Percentiles rank a stretch among this genome's conserved stretches.
These are phyloP conservation scores for Calamus simplicifolius DNA, from an alignment of 176 grass and related monocot species.

Conservation along the genomic window DNA sequence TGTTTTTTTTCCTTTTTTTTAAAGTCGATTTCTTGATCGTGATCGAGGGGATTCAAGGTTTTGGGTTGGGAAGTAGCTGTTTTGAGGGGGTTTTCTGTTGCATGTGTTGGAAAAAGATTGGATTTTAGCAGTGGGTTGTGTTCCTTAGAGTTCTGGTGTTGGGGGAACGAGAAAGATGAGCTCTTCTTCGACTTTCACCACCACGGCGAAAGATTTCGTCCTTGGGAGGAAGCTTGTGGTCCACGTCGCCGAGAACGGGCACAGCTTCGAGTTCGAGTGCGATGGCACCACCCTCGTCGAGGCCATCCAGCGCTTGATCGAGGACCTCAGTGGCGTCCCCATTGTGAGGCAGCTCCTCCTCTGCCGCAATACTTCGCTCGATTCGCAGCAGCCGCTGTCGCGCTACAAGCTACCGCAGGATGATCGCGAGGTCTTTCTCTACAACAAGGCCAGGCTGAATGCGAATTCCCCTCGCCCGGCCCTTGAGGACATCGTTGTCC, in stretches of 20 bases:
- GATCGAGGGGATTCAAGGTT: no score
- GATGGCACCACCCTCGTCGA: slow-evolving; percentile 57
- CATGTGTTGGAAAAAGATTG: background rate
- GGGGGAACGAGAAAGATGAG: slow-evolving; percentile 49
- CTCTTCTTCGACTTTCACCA: slow-evolving; percentile 66
- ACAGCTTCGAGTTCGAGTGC: slow-evolving; percentile 86
- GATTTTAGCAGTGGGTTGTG: slow-evolving; percentile 4
- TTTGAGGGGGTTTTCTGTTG: background rate
- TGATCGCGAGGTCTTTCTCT: slow-evolving; percentile 82
- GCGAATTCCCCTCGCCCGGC: slow-evolving; percentile 33
- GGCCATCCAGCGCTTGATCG: slow-evolving; percentile 56
- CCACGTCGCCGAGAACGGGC: slow-evolving; percentile 87
- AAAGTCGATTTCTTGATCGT: no score
- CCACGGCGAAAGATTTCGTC: slow-evolving; percentile 28
- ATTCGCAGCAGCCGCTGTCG: slow-evolving; percentile 42
- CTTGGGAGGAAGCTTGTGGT: slow-evolving; percentile 69
- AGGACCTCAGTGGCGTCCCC: slow-evolving; percentile 43
- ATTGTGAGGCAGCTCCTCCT: slow-evolving; percentile 64
- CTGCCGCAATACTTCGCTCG: slow-evolving; percentile 66
- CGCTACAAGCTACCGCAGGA: slow-evolving; percentile 84
- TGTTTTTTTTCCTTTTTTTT: no score
- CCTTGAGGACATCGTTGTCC: slow-evolving; percentile 51
- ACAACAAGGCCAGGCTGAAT: slow-evolving; percentile 69
- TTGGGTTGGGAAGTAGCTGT: no score
- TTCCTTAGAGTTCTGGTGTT: background rate